Evolutionary conservation across 305 asterid genomes (phyloP), one percentile per base, ranked within the genome.

Genomic region (Rubia peregrina): DNA sequence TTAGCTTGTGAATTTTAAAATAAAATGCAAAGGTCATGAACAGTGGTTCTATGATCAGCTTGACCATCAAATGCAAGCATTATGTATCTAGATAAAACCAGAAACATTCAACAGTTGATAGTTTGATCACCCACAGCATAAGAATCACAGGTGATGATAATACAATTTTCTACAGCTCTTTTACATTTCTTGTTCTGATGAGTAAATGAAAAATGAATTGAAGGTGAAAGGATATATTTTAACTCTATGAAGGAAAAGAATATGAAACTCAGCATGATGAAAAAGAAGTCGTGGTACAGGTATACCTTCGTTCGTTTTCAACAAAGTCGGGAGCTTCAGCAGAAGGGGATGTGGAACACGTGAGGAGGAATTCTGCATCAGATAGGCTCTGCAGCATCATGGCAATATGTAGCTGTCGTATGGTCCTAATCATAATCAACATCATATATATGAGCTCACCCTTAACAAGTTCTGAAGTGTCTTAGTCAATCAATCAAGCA

Each of bases 291-390:
- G 22, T 26, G 61, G 57, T 9, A 61, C 6, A 22, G 36, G 44
- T 51, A 38, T 79, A 94, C 98, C 99, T 89, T 87, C 85, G 85
- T 55, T 75, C 78, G 67, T 81, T 84, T 61, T 86, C 88, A 51
- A 94, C 93, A 68, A 94, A 94, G 76, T 87, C 92, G 56, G 96
- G 90, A 76, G 73, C 83, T 84, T 91, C 99, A 3, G 90, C 97
- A 56, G 80, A 83, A 73, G 99, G 99, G 51, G 99, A 94, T 72
- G 99, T 78, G 24, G 99, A 94, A 83, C 98, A 88, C 14, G 76
- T 75, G 41, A 65, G 87, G 33, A 94, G 92, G 76, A 91, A 86
- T 80, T 94, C 97, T 55, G 73, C 65, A 78, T 91, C 96, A 13
- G 95, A 82, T 66, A 80, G 91, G 72, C 74, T 67, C 77, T 83